Percentiles rank a stretch among this genome's conserved stretches.
Evolutionary conservation across 2,329 filamentous ascomycete species (phyloP).

Genomic region (Whalleya microplaca): DNA sequence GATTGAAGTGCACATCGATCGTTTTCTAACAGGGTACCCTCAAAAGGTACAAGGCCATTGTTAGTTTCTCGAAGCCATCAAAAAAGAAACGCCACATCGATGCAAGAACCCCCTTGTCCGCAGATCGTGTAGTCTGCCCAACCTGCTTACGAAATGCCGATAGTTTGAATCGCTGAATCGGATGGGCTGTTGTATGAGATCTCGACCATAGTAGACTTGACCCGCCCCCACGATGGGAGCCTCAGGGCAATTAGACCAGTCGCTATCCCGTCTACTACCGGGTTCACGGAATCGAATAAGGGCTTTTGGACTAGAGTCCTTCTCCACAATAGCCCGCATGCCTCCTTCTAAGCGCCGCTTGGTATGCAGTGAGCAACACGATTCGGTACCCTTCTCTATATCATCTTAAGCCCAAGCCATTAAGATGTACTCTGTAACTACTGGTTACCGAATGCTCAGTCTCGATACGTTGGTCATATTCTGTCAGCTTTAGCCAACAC

Average conservation of each 20-base stretch:
- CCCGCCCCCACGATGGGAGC: constrained; percentile 9
- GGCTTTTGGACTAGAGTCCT: background rate
- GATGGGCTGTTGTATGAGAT: constrained; percentile 4
- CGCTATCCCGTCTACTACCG: constrained; percentile 7
- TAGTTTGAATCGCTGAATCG: background rate
- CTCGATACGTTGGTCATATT: constrained; percentile 3
- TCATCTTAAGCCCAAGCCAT: background rate
- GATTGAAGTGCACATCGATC: background rate
- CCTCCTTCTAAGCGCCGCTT: constrained; percentile 3
- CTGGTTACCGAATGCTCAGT: constrained; percentile 5
- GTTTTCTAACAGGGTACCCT: too few species aligned
- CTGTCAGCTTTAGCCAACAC: constrained; percentile 11
- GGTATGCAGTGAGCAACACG: background rate
- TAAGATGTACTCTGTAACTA: background rate
- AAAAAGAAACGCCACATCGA: constrained; percentile 16
- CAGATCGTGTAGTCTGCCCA: constrained; percentile 17
- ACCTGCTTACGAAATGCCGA: constrained; percentile 7
- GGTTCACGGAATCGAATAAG: constrained; percentile 13
- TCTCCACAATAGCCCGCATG: constrained; percentile 7
- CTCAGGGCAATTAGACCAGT: constrained; percentile 1
- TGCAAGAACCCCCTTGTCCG: constrained; percentile 13
- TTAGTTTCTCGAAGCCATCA: constrained; percentile 4
- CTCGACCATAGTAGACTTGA: constrained; percentile 1
- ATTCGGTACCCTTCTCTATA: background rate
- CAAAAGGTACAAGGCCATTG: too few species aligned